Percentiles rank a stretch among this genome's conserved stretches.
Evolutionary conservation across 768 basidiomycete species (phyloP).

Genomic region (Mycena galericulata): DNA sequence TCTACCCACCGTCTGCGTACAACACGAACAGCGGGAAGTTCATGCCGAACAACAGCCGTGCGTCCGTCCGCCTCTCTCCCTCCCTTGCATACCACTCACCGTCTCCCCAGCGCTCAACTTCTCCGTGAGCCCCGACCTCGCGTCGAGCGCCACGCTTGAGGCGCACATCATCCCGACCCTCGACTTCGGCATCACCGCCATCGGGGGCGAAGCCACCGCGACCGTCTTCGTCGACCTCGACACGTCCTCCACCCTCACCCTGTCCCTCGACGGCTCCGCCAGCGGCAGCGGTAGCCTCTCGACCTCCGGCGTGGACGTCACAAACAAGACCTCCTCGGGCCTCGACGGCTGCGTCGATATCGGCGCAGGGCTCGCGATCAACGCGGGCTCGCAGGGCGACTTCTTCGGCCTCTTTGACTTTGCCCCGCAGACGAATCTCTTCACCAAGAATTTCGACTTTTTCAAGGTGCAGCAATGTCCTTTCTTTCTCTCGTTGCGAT

Average conservation of each 20-base stretch:
- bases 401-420: constrained; percentile 55
- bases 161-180: constrained; percentile 54
- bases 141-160: constrained; percentile 41
- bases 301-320: constrained; percentile 5
- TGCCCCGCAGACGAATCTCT: constrained; percentile 47
- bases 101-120: constrained; percentile 45
- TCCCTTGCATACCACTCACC: neutral
- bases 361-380: constrained; percentile 49
- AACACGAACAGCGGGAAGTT: constrained; percentile 40
- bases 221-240: constrained; percentile 42
- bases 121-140: constrained; percentile 46
- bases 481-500: neutral
- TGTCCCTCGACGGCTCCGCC: constrained; percentile 34
- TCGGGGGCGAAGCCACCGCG: constrained; percentile 33
- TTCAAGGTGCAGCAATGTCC: constrained; percentile 47
- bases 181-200: constrained; percentile 46
- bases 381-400: constrained; percentile 52
- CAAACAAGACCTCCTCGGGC: constrained; percentile 19
- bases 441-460: constrained; percentile 52
- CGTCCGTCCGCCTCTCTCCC: constrained; percentile 25
- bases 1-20: constrained; percentile 50
- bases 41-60: constrained; percentile 45
- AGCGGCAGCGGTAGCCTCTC: constrained; percentile 7
- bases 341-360: constrained; percentile 52
- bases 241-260: constrained; percentile 42